These are phyloP conservation scores for Auxenochlorella protothecoides DNA, from an alignment of 139 green algal species.

Conservation along the genomic window DNA sequence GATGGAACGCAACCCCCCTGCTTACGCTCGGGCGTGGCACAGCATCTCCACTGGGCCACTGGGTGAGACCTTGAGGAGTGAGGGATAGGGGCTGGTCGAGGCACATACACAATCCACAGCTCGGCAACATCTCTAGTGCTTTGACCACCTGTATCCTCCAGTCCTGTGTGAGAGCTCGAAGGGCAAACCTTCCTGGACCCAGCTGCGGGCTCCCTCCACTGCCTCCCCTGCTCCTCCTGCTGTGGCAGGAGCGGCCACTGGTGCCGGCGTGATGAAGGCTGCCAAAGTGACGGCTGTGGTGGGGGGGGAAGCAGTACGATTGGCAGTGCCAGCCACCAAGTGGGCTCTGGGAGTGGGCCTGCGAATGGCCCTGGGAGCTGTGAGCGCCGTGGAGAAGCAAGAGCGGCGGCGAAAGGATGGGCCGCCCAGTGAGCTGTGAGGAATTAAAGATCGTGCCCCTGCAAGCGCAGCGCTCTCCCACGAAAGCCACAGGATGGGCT, in stretches of 20 bases:
- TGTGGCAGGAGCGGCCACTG: conserved; percentile 6
- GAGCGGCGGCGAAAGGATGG: no score
- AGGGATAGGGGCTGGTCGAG: no score
- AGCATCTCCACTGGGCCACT: conserved; percentile 15
- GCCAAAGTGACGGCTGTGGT: conserved; percentile 24
- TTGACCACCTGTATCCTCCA: neutral
- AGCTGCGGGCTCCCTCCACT: neutral
- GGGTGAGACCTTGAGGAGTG: conserved; percentile 1
- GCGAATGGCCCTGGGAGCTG: conserved; percentile 12
- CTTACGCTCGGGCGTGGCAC: conserved; percentile 11
- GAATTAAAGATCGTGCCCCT: no score
- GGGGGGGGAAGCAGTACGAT: conserved; percentile 21
- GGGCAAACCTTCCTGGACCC: neutral
- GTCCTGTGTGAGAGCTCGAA: neutral
- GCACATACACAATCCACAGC: no score
- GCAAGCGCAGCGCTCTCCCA: no score
- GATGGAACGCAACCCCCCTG: conserved; percentile 20
- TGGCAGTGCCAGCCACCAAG: conserved; percentile 24
- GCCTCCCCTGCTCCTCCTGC: neutral
- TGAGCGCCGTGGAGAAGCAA: neutral
- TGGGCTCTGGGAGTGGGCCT: conserved; percentile 29
- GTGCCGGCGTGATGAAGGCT: conserved; percentile 1
- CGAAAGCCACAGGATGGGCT: no score
- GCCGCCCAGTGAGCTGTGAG: no score
- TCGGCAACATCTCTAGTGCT: neutral